These are phyloP conservation scores for Beauveria medogensis DNA, from an alignment of 2,329 filamentous ascomycete genomes.

Conservation along the genomic window DNA sequence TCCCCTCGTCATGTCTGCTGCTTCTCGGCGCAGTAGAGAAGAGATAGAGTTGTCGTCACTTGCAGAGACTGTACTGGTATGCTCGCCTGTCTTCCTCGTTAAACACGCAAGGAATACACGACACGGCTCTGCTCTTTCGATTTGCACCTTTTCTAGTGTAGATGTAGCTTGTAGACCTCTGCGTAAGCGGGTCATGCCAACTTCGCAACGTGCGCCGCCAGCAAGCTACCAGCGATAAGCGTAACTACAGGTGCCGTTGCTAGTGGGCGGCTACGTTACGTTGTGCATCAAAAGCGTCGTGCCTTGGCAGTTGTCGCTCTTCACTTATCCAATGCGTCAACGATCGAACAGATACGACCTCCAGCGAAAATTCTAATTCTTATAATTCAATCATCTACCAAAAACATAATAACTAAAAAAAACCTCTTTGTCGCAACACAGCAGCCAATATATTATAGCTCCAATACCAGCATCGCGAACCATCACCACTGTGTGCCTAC, in stretches of 20 bases:
- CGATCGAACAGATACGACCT: background rate
- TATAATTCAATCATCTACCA: conserved; percentile 11
- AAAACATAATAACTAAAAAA: conserved; percentile 11
- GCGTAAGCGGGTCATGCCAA: conserved; percentile 2
- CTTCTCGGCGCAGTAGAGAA: background rate
- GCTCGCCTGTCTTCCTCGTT: background rate
- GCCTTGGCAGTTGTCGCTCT: background rate
- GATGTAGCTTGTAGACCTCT: background rate
- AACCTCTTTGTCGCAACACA: conserved; percentile 7
- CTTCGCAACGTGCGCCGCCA: background rate
- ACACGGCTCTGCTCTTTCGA: background rate
- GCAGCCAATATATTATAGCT: conserved; percentile 10
- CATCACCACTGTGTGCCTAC: background rate
- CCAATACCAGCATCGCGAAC: conserved; percentile 5
- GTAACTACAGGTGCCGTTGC: background rate
- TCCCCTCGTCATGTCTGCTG: conserved; percentile 22
- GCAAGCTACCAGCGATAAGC: background rate
- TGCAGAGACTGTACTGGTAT: background rate
- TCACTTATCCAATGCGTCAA: background rate
- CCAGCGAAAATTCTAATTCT: background rate
- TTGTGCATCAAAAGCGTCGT: background rate
- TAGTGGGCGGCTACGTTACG: background rate
- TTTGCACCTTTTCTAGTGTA: background rate
- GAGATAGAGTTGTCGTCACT: background rate
- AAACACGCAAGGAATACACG: background rate